Percentiles rank a stretch among this genome's conserved stretches.
Conservation (phyloP, 805 yeast genomes). For the Candida sanyiensis region DNA sequence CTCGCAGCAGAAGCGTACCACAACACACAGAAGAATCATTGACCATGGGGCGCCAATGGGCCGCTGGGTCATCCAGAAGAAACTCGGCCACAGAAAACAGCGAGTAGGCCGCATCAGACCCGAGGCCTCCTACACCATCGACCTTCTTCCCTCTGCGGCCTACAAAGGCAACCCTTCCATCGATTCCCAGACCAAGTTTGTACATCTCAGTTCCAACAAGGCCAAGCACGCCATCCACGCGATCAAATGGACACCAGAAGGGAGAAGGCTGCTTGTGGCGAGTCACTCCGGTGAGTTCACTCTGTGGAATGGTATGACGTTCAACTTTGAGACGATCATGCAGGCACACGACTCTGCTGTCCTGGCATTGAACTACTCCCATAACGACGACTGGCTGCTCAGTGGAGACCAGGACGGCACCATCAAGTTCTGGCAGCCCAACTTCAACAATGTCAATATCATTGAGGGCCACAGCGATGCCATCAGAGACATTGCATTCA, state of each 20-base stretch:
- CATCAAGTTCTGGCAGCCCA: constrained; percentile 96
- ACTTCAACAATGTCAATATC: constrained; percentile 91
- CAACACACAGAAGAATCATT: constrained; percentile 60
- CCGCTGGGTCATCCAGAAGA: constrained; percentile 48
- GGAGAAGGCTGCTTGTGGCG: constrained; percentile 83
- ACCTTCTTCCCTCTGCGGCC: constrained; percentile 61
- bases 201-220: constrained; percentile 86
- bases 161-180: constrained; percentile 46
- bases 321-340: constrained; percentile 94
- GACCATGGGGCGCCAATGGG: constrained; percentile 77
- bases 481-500: constrained; percentile 79
- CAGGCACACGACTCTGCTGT: constrained; percentile 96
- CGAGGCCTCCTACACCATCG: constrained; percentile 58
- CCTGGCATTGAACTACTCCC: constrained; percentile 72
- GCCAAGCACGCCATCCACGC: constrained; percentile 86
- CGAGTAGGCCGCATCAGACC: constrained; percentile 56
- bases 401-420: constrained; percentile 92
- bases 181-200: constrained; percentile 74
- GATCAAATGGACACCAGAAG: constrained; percentile 96
- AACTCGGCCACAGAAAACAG: constrained; percentile 35
- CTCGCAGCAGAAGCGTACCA: constrained; percentile 40
- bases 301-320: constrained; percentile 92
- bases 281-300: constrained; percentile 94
- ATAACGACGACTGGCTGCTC: constrained; percentile 89
- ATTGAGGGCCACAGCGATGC: constrained; percentile 73